Base-by-base conservation (phyloP, 2,329 filamentous ascomycete genomes). In the Alternaria rosae region DNA sequence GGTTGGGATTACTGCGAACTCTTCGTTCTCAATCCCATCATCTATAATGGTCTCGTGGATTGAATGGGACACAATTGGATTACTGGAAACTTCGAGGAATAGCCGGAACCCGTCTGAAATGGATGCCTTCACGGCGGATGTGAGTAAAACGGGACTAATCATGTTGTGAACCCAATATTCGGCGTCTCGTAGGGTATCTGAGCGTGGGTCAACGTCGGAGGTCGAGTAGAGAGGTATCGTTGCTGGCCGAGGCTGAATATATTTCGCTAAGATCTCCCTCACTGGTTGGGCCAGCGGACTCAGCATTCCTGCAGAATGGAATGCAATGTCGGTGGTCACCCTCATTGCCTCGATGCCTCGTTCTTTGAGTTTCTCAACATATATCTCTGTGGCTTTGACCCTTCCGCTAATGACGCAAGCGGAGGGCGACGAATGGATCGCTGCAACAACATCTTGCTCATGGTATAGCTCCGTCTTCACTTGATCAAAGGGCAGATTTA, bases 41-140 rank as follows among this genome's bases (percentile, higher is more conserved):
- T 3, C 35, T 5, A 38, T 1, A 2, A 45, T 45, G 26, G 78
- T 82, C 48, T 83, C 80, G 3, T 70, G 72, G 25, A 83, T 72
- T 0, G 81, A 82, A 48, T 82, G 79, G 4, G 75, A 70, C 2
- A 83, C 69, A 17, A 83, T 74, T 1, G 81, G 80, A 53, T 83
- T 81, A 7, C 64, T 68, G 1, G 81, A 82, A 3, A 82, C 75
- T 61, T 83, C 81, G 3, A 82, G 38, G 66, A 82, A 82, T 0
- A 79, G 13, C 7, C 77, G 66, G 56, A 74, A 77, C 3, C 76
- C 77, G 54, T 82, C 81, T 4, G 76, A 70, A 6, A 73, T 68
- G 2, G 74, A 72, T 3, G 47, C 25, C 4, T 51, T 21, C 0
- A 51, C 47, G 6, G 47, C 47, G 26, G n/a, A n/a, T 1, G 47